Conservation (phyloP, 495 filamentous ascomycete genomes). For the Aspergillus wentii region DNA sequence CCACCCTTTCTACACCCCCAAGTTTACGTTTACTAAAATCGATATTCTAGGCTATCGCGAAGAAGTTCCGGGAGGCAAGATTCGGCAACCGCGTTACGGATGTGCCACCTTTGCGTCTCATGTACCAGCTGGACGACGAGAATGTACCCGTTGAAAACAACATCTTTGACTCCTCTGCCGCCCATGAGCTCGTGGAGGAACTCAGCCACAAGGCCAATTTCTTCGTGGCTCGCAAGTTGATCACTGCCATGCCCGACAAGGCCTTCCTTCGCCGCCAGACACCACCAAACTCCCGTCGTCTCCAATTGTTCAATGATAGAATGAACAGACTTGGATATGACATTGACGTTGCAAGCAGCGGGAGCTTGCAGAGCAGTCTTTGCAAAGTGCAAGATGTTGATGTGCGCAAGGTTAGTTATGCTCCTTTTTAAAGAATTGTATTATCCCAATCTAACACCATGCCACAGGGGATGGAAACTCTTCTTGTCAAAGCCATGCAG, state of each 20-base stretch:
- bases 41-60: slow-evolving; percentile 56
- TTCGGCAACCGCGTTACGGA: slow-evolving; percentile 72
- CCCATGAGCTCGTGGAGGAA: slow-evolving; percentile 93
- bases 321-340: slow-evolving; percentile 89
- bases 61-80: slow-evolving; percentile 83
- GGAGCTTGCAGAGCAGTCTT: slow-evolving; percentile 83
- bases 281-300: slow-evolving; percentile 77
- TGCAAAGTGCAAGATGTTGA: slow-evolving; percentile 85
- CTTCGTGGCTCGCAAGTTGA: slow-evolving; percentile 82
- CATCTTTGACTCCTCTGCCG: slow-evolving; percentile 84
- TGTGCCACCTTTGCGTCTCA: slow-evolving; percentile 78
- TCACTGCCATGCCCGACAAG: slow-evolving; percentile 77
- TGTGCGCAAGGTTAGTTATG: slow-evolving; percentile 63
- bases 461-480: slow-evolving; percentile 82
- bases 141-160: slow-evolving; percentile 95
- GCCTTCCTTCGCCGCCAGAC: slow-evolving; percentile 85
- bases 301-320: slow-evolving; percentile 85
- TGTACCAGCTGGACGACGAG: slow-evolving; percentile 96
- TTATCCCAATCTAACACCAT: neutral
- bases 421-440: neutral
- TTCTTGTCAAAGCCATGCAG: slow-evolving; percentile 89
- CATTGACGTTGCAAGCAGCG: slow-evolving; percentile 85
- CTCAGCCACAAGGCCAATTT: slow-evolving; percentile 85
- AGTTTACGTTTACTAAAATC: slow-evolving; percentile 2
- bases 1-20: slow-evolving; percentile 1